phyloP scores from a whole-genome alignment of 1,284 basidiomycete species.

The Entoloma clypeatum region DNA sequence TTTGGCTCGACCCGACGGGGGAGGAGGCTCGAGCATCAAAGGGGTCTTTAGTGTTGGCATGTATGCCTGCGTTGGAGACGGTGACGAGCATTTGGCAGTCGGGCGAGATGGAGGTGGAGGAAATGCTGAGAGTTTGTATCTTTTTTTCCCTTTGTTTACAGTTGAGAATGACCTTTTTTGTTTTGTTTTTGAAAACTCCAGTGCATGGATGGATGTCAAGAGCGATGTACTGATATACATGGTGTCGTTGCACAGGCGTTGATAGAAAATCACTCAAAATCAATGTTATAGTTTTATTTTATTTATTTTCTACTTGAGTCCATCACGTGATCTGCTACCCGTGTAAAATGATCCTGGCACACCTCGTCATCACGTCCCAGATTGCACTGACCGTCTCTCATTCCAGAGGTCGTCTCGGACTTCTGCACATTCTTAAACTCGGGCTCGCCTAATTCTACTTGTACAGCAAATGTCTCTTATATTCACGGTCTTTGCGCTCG shows the following conservation, averaged over 20 bases:
- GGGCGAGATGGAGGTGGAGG: conserved; percentile 53
- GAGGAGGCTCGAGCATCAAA: conserved; percentile 55
- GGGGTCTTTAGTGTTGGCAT: conserved; percentile 71
- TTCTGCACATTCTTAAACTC: too few species aligned
- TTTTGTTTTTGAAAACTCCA: conserved; percentile 28
- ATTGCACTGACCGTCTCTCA: too few species aligned
- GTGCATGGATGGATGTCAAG: conserved; percentile 67
- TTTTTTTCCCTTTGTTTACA: neutral
- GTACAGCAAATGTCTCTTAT: conserved; percentile 63
- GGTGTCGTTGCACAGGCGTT: conserved; percentile 68
- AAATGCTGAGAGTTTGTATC: conserved; percentile 51
- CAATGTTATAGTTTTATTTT: too few species aligned
- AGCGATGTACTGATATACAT: conserved; percentile 70
- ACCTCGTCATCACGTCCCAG: too few species aligned
- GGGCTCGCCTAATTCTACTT: neutral
- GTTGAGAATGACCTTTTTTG: neutral
- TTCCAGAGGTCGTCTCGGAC: too few species aligned
- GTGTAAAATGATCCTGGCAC: too few species aligned
- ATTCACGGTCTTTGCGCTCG: conserved; percentile 75
- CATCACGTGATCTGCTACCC: too few species aligned
- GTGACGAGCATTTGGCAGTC: conserved; percentile 81
- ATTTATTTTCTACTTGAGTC: too few species aligned
- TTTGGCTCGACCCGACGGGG: conserved; percentile 78
- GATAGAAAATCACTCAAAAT: conserved; percentile 46
- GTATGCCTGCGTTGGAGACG: conserved; percentile 87